Percentiles rank a stretch among this genome's conserved stretches.
Evolutionary conservation across 495 filamentous ascomycete genomes (phyloP).

Genomic region (Aspergillus nidulans): DNA sequence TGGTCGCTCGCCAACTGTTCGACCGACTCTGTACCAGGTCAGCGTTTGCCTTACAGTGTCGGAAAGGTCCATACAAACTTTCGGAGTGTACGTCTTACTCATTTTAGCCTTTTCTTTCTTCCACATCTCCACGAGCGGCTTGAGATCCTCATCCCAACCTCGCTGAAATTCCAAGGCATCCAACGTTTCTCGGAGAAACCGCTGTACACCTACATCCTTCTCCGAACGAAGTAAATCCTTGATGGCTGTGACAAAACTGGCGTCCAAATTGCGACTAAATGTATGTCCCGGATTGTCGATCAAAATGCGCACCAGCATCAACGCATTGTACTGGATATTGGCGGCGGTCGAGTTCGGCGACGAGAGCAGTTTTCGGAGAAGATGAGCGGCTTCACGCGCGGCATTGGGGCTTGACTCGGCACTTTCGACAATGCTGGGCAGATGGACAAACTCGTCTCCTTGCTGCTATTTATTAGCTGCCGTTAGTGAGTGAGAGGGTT

Average conservation of each 20-base stretch:
- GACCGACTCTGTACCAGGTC: not conserved
- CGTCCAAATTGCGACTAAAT: constrained; percentile 82
- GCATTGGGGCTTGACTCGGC: constrained; percentile 88
- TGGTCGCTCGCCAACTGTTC: constrained; percentile 9
- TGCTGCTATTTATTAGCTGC: constrained; percentile 23
- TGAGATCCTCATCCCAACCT: constrained; percentile 66
- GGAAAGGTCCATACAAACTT: not conserved
- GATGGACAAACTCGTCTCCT: constrained; percentile 84
- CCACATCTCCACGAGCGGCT: constrained; percentile 74
- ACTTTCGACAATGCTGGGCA: constrained; percentile 91
- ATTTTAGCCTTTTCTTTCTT: constrained; percentile 66
- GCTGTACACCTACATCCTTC: constrained; percentile 69
- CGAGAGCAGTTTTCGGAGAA: constrained; percentile 77
- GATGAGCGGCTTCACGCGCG: constrained; percentile 67
- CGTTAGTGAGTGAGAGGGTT: not conserved
- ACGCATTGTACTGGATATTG: constrained; percentile 85
- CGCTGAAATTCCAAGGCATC: constrained; percentile 67
- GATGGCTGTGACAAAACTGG: constrained; percentile 68
- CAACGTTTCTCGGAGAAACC: constrained; percentile 81
- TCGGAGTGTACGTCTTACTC: not conserved
- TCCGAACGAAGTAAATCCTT: constrained; percentile 72
- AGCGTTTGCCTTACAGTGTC: not conserved
- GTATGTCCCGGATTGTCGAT: constrained; percentile 84
- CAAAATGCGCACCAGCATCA: constrained; percentile 94
- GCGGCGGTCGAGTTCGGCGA: constrained; percentile 58